Evolutionary conservation across 2,329 filamentous ascomycete genomes (phyloP).

Genomic region (Penicillium sp.): DNA sequence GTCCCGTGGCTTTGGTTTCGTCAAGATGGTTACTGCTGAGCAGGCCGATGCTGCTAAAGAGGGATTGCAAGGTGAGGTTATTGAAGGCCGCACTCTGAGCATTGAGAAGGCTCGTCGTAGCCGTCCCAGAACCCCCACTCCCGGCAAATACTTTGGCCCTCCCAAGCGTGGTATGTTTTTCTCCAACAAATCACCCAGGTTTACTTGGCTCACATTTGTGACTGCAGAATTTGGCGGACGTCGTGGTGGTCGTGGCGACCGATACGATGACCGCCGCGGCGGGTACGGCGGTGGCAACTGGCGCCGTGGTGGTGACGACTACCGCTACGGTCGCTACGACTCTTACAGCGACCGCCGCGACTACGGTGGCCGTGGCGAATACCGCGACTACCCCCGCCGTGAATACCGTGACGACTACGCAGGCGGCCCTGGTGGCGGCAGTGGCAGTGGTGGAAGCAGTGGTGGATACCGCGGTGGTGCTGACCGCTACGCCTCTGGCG

Average conservation of each 20-base stretch:
- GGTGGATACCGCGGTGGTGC: constrained; percentile 42
- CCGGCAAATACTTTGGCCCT: constrained; percentile 98
- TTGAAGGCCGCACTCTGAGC: constrained; percentile 93
- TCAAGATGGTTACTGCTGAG: constrained; percentile 96
- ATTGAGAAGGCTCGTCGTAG: constrained; percentile 98
- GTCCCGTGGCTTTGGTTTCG: constrained; percentile 97
- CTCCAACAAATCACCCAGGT: not conserved
- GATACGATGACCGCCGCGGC: constrained; percentile 60
- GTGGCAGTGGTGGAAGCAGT: constrained; percentile 44
- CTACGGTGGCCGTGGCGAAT: constrained; percentile 50
- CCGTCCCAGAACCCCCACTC: constrained; percentile 92
- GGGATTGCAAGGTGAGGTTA: constrained; percentile 89
- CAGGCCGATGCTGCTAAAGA: constrained; percentile 97
- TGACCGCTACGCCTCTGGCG: constrained; percentile 49
- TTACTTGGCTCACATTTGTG: constrained; percentile 15
- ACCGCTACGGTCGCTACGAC: constrained; percentile 52
- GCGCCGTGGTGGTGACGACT: constrained; percentile 48
- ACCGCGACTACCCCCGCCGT: constrained; percentile 55
- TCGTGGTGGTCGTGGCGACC: constrained; percentile 54
- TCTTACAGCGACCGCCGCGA: constrained; percentile 52
- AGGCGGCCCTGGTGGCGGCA: constrained; percentile 44
- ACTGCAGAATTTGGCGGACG: constrained; percentile 49
- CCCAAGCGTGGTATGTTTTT: constrained; percentile 85
- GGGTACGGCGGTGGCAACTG: constrained; percentile 54
- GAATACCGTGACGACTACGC: constrained; percentile 51